Evolutionary conservation across 2,329 filamentous ascomycete genomes (phyloP), one percentile per base, ranked within the genome.

Genomic region (Didymella segeticola): DNA sequence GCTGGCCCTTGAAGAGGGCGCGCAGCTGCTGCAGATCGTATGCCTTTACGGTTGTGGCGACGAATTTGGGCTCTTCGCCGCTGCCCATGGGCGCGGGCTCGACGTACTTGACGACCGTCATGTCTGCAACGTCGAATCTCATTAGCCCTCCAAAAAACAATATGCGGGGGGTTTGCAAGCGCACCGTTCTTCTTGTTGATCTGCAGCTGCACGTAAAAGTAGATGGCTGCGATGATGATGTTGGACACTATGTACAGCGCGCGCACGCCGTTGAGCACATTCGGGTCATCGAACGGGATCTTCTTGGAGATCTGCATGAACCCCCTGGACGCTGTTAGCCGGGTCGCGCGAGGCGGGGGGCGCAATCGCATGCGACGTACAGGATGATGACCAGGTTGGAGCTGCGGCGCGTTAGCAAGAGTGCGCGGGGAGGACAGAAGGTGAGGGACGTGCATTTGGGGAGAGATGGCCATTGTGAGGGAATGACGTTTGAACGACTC

Each of bases 271-370:
- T 84, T 83, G 53, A 89, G 80, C 41, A 89, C 85, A 58, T 83
- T 81, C n/a, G 86, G 91, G 73, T 98, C 89, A 25, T 98, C 93
- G 71, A 98, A 96, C 42, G 93, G 91, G 58, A 99, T 87, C 79
- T 89, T 91, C 86, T 98, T 98, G 68, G 92, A 90, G 58, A 96
- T 89, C 84, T 97, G 93, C 91, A 98, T 97, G 89, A 97, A 96
- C 75, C 90, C 77, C 45, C 51, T 54, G 20, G 33, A 23, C 27
- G 17, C 33, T n/a, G 34, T 54, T 17, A 54, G 51, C 29, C 27
- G n/a, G 15, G 15, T 31, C 39, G 31, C 33, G 43, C 29, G 26
- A 9, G 14, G 27, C 22, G 25, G 29, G 23, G 49, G 17, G 34
- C 46, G 33, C 42, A 23, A 26, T 29, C 39, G 51, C 27, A 31